phyloP scores from a whole-genome alignment of 2,329 filamentous ascomycete species.

The Lasiodiplodia gonubiensis region DNA sequence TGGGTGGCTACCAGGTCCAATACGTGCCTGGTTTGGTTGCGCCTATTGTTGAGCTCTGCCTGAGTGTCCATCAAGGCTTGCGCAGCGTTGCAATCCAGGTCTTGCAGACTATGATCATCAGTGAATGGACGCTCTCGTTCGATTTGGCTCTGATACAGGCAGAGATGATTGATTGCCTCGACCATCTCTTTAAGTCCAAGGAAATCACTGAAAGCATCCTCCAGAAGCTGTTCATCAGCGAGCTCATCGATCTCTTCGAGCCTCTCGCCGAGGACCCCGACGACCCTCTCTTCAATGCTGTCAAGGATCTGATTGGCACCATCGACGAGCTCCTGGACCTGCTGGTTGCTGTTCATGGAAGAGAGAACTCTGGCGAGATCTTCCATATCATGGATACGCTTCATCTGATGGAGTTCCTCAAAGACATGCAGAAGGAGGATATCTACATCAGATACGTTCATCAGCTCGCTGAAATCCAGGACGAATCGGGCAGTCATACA shows the following conservation, averaged over 20 bases:
- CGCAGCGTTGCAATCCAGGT: conserved; percentile 90
- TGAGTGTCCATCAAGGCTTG: conserved; percentile 92
- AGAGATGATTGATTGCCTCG: conserved; percentile 94
- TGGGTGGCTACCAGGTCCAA: conserved; percentile 97
- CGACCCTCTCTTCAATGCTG: conserved; percentile 75
- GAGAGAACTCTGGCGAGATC: conserved; percentile 73
- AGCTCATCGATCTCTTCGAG: conserved; percentile 81
- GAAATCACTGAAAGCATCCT: conserved; percentile 85
- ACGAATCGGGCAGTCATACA: conserved; percentile 75
- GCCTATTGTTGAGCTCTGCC: conserved; percentile 89
- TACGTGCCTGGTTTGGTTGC: conserved; percentile 92
- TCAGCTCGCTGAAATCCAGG: conserved; percentile 81
- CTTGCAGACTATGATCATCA: conserved; percentile 96
- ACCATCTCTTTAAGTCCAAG: conserved; percentile 87
- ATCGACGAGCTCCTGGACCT: conserved; percentile 91
- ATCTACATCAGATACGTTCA: conserved; percentile 97
- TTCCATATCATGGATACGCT: conserved; percentile 86
- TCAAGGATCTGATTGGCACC: conserved; percentile 80
- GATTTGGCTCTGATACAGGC: conserved; percentile 91
- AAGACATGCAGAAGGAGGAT: conserved; percentile 95
- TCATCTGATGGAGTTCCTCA: conserved; percentile 92
- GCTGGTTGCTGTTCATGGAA: conserved; percentile 84
- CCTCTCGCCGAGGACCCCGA: conserved; percentile 68
- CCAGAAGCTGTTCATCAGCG: conserved; percentile 89
- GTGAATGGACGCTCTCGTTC: conserved; percentile 95